Percentiles rank a stretch among this genome's conserved stretches.
Evolutionary conservation across 768 basidiomycete genomes (phyloP).

Genomic region (Cubamyces lactineus): DNA sequence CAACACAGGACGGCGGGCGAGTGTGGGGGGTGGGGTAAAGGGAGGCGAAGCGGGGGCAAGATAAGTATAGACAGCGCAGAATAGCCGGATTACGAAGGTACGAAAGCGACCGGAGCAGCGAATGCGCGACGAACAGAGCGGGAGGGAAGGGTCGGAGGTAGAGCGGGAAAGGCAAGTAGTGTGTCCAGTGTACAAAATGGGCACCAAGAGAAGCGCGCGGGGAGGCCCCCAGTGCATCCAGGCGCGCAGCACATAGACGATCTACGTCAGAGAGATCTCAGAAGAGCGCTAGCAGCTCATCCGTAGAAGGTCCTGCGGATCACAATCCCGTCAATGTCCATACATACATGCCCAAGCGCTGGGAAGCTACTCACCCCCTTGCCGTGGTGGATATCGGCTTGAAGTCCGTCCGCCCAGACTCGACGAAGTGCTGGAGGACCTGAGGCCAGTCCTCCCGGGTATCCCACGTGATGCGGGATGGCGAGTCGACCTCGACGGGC

Average conservation of each 20-base stretch:
- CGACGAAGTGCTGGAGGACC: conserved; percentile 72
- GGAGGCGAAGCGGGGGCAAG: background rate
- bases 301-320: conserved; percentile 33
- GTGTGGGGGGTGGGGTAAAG: background rate
- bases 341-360: no score
- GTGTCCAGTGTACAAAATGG: background rate
- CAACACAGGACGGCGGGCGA: background rate
- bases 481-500: conserved; percentile 85
- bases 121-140: conserved; percentile 21
- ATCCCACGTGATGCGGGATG: conserved; percentile 78
- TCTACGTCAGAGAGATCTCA: conserved; percentile 12
- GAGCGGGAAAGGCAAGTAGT: background rate
- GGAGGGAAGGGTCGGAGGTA: background rate
- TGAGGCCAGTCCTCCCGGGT: conserved; percentile 70
- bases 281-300: conserved; percentile 19
- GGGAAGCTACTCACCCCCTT: conserved; percentile 60
- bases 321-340: background rate
- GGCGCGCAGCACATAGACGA: conserved; percentile 7
- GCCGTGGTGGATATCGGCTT: conserved; percentile 80
- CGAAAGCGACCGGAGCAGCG: conserved; percentile 19
- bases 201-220: conserved; percentile 1
- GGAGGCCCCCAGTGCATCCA: conserved; percentile 15
- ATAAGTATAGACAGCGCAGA: conserved; percentile 17
- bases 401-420: conserved; percentile 74
- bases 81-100: conserved; percentile 17